Conservation (phyloP, 495 filamentous ascomycete species). For the Neurospora sp. region DNA sequence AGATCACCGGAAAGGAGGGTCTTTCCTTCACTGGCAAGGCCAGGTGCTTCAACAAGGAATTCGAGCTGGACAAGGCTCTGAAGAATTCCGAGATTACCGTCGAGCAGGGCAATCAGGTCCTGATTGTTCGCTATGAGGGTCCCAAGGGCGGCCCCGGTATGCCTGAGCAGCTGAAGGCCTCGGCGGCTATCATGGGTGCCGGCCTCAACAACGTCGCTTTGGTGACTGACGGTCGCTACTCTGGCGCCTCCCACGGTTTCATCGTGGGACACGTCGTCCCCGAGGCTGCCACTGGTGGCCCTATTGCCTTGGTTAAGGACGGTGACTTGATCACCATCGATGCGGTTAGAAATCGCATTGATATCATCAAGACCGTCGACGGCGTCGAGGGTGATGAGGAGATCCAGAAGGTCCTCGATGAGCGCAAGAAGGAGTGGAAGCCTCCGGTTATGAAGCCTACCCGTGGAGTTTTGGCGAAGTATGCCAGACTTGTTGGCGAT, state of each 20-base stretch:
- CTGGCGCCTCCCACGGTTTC: slow-evolving; percentile 86
- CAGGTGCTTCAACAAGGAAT: slow-evolving; percentile 85
- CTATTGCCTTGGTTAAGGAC: slow-evolving; percentile 68
- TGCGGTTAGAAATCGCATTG: slow-evolving; percentile 67
- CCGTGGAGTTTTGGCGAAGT: slow-evolving; percentile 85
- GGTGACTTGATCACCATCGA: slow-evolving; percentile 84
- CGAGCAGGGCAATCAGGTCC: slow-evolving; percentile 66
- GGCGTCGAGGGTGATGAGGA: slow-evolving; percentile 2
- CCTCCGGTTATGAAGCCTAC: slow-evolving; percentile 64
- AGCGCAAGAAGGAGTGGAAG: slow-evolving; percentile 60
- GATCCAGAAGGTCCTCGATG: slow-evolving; percentile 56
- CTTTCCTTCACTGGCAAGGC: slow-evolving; percentile 71
- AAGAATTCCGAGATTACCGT: slow-evolving; percentile 55
- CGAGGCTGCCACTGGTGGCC: slow-evolving; percentile 74
- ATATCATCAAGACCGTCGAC: slow-evolving; percentile 43
- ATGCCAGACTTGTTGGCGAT: slow-evolving; percentile 35
- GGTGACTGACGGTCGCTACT: slow-evolving; percentile 89
- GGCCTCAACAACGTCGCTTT: slow-evolving; percentile 80
- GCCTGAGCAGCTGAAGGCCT: slow-evolving; percentile 93
- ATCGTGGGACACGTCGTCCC: slow-evolving; percentile 93
- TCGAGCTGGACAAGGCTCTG: slow-evolving; percentile 65
- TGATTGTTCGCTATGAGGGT: slow-evolving; percentile 91
- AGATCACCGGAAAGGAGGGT: slow-evolving; percentile 97
- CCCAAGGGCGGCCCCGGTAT: slow-evolving; percentile 94
- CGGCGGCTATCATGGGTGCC: slow-evolving; percentile 87